phyloP scores from a whole-genome alignment of 345 rosid genomes.

The Cardamine resedifolia region DNA sequence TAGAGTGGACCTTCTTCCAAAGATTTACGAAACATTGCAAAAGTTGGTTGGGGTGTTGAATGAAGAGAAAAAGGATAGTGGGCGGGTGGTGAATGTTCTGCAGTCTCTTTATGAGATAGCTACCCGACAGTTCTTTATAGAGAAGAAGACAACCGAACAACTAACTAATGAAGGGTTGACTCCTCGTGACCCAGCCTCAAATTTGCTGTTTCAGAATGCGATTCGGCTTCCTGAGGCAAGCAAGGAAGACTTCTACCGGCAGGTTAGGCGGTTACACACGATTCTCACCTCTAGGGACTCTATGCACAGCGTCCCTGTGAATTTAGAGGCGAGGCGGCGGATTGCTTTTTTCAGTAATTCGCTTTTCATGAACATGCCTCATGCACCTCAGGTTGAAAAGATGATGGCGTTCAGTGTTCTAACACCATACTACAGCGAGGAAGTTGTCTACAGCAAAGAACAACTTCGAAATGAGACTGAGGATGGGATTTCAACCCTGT shows the following conservation, averaged over 20 bases:
- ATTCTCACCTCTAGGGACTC: slow-evolving; percentile 91
- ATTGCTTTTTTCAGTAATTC: slow-evolving; percentile 97
- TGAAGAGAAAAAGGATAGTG: slow-evolving; percentile 55
- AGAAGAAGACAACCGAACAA: slow-evolving; percentile 62
- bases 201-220: slow-evolving; percentile 78
- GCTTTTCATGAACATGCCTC: slow-evolving; percentile 96
- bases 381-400: slow-evolving; percentile 98
- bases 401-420: slow-evolving; percentile 97
- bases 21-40: slow-evolving; percentile 66
- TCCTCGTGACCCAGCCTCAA: slow-evolving; percentile 71
- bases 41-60: slow-evolving; percentile 62
- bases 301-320: slow-evolving; percentile 75
- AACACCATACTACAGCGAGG: slow-evolving; percentile 94
- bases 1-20: slow-evolving; percentile 68
- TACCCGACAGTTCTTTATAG: slow-evolving; percentile 71
- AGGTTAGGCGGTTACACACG: slow-evolving; percentile 84
- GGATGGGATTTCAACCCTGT: slow-evolving; percentile 89
- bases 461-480: slow-evolving; percentile 88
- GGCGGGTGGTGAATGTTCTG: slow-evolving; percentile 70
- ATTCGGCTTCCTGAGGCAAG: slow-evolving; percentile 68
- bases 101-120: slow-evolving; percentile 93
- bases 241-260: slow-evolving; percentile 72
- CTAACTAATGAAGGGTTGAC: slow-evolving; percentile 71
- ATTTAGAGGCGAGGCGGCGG: slow-evolving; percentile 93
- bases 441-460: slow-evolving; percentile 83